phyloP scores from a whole-genome alignment of 371 early-diverging fungal species.

The Mycotypha africana region DNA sequence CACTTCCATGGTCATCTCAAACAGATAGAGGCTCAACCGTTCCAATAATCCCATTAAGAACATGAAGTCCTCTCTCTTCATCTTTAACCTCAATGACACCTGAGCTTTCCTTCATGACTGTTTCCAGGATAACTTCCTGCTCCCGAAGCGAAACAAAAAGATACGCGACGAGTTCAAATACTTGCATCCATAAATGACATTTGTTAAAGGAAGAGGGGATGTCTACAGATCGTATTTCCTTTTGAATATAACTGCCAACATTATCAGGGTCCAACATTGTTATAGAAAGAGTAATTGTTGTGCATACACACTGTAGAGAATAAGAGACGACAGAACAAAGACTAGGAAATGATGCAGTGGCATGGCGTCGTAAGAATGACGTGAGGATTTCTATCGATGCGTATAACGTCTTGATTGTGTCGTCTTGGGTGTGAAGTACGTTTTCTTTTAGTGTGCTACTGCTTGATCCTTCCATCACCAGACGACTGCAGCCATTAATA shows the following conservation, averaged over 20 bases:
- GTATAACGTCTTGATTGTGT: conserved; percentile 5
- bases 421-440: conserved; percentile 3
- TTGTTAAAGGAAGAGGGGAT: conserved; percentile 8
- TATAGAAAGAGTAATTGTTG: conserved; percentile 8
- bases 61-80: neutral
- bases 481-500: conserved; percentile 1
- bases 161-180: conserved; percentile 13
- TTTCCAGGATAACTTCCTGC: conserved; percentile 5
- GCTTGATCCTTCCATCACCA: conserved; percentile 11
- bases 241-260: conserved; percentile 11
- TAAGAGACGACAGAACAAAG: conserved; percentile 8
- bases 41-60: too few species aligned
- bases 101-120: conserved; percentile 4
- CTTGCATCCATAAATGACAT: conserved; percentile 8
- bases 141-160: conserved; percentile 10
- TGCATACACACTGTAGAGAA: conserved; percentile 15
- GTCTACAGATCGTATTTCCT: conserved; percentile 7
- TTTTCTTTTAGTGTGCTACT: conserved; percentile 1
- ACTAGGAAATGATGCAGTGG: conserved; percentile 12
- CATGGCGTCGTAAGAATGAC: conserved; percentile 9
- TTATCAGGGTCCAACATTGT: conserved; percentile 8
- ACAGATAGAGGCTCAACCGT: too few species aligned
- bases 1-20: too few species aligned
- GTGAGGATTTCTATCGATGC: conserved; percentile 12
- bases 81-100: conserved; percentile 2